These are phyloP conservation scores for Tolypocladium ophioglossoides DNA, from an alignment of 2,329 filamentous ascomycete genomes.

Conservation along the genomic window DNA sequence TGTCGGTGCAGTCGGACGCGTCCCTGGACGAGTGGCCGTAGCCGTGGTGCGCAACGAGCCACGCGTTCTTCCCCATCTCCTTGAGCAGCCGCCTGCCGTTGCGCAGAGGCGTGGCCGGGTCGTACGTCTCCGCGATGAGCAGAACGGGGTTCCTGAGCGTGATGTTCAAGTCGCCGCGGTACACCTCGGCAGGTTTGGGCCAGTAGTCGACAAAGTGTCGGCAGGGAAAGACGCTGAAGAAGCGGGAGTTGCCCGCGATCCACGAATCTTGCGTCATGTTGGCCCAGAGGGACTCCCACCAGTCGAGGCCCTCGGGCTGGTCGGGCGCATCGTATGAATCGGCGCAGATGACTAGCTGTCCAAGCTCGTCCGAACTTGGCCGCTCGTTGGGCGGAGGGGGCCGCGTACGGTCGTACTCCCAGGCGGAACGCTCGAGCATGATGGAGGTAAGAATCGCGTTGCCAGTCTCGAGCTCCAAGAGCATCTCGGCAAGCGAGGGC, in stretches of 20 bases:
- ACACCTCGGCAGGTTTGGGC: slow-evolving; percentile 35
- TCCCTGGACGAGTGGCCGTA: slow-evolving; percentile 38
- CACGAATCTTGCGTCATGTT: slow-evolving; percentile 35
- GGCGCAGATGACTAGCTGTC: slow-evolving; percentile 30
- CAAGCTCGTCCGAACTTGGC: slow-evolving; percentile 28
- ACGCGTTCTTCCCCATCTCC: slow-evolving; percentile 38
- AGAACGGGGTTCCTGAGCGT: slow-evolving; percentile 32
- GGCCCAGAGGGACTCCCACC: slow-evolving; percentile 34
- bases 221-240: slow-evolving; percentile 34
- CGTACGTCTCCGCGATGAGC: slow-evolving; percentile 37
- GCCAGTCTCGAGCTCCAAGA: slow-evolving; percentile 31
- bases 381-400: slow-evolving; percentile 15
- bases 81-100: slow-evolving; percentile 32
- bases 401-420: slow-evolving; percentile 30
- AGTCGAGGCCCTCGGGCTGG: slow-evolving; percentile 26
- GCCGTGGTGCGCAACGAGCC: slow-evolving; percentile 36
- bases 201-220: slow-evolving; percentile 34
- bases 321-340: slow-evolving; percentile 33
- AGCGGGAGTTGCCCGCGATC: slow-evolving; percentile 36
- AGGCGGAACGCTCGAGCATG: slow-evolving; percentile 25
- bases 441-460: slow-evolving; percentile 30
- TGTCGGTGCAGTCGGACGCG: slow-evolving; percentile 32
- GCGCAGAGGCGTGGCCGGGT: slow-evolving; percentile 37
- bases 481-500: slow-evolving; percentile 28
- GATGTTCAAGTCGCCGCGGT: slow-evolving; percentile 32